Percentiles rank a stretch among this genome's conserved stretches.
These are phyloP conservation scores for Sonneratia alba DNA, from an alignment of 345 rosid genomes.

Conservation along the genomic window DNA sequence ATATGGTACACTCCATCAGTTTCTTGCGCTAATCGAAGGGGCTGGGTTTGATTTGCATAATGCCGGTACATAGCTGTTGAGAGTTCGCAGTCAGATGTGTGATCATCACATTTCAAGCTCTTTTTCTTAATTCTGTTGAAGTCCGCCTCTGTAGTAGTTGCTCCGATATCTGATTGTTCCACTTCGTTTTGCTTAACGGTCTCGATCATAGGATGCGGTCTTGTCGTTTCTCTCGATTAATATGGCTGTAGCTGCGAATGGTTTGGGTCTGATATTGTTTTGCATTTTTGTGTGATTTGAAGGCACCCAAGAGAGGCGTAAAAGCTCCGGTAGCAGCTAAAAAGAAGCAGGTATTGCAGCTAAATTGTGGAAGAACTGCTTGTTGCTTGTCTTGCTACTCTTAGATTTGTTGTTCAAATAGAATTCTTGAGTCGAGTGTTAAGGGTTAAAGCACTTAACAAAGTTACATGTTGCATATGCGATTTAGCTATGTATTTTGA, in stretches of 20 bases:
- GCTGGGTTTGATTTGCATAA: not conserved
- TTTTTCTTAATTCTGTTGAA: too few species aligned
- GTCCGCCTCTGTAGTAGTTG: too few species aligned
- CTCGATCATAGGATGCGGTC: not conserved
- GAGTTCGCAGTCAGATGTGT: not conserved
- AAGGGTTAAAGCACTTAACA: not conserved
- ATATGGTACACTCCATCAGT: not conserved
- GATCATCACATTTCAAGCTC: not conserved
- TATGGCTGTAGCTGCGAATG: not conserved
- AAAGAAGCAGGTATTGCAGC: constrained; percentile 37
- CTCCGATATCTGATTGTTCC: too few species aligned
- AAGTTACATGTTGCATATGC: not conserved
- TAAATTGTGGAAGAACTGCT: not conserved
- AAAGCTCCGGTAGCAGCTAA: constrained; percentile 28
- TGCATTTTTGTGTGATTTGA: not conserved
- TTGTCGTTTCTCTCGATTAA: not conserved
- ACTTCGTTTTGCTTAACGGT: too few species aligned
- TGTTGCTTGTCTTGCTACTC: not conserved
- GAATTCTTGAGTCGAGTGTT: not conserved
- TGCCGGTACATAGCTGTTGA: not conserved
- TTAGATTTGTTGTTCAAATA: not conserved
- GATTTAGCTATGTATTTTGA: not conserved
- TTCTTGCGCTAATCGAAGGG: not conserved
- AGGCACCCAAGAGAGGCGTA: constrained; percentile 50
- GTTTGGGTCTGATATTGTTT: not conserved